These are phyloP conservation scores for Volvox africanus DNA, from an alignment of 139 green algal species.

Conservation along the genomic window DNA sequence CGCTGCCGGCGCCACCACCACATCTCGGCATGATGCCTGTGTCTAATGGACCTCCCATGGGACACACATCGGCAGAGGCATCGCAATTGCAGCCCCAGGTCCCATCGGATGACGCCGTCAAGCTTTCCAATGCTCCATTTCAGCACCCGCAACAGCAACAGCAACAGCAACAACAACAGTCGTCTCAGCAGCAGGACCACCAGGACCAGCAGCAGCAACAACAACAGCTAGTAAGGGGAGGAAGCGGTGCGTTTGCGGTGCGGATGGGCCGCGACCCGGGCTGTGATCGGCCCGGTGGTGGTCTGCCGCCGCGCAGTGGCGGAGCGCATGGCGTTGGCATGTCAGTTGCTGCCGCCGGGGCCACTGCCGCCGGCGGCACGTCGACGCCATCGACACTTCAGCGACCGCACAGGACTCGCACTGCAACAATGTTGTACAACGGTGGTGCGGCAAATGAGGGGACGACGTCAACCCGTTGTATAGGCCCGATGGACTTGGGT, in stretches of 20 bases:
- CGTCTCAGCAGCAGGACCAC: neutral
- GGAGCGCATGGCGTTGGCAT: neutral
- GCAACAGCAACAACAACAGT: neutral
- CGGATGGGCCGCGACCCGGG: neutral
- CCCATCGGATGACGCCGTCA: too few species aligned
- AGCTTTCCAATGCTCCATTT: too few species aligned
- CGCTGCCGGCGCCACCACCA: neutral
- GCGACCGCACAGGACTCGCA: slow-evolving; percentile 27
- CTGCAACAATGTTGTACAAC: neutral
- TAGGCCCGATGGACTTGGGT: neutral
- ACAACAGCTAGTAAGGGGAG: neutral
- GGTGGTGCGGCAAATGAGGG: neutral
- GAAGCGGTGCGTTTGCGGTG: neutral
- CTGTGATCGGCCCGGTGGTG: neutral
- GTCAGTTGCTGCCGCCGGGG: neutral
- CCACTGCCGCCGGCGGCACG: too few species aligned
- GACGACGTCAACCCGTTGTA: neutral
- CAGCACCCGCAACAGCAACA: neutral
- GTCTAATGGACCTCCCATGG: too few species aligned
- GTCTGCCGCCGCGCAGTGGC: slow-evolving; percentile 2
- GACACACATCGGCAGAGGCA: too few species aligned
- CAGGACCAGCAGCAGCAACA: slow-evolving; percentile 5
- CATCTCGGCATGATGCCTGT: too few species aligned
- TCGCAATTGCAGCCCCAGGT: too few species aligned
- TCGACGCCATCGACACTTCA: slow-evolving; percentile 34